phyloP scores from a whole-genome alignment of 1,284 basidiomycete genomes.

The Malassezia slooffiae region DNA sequence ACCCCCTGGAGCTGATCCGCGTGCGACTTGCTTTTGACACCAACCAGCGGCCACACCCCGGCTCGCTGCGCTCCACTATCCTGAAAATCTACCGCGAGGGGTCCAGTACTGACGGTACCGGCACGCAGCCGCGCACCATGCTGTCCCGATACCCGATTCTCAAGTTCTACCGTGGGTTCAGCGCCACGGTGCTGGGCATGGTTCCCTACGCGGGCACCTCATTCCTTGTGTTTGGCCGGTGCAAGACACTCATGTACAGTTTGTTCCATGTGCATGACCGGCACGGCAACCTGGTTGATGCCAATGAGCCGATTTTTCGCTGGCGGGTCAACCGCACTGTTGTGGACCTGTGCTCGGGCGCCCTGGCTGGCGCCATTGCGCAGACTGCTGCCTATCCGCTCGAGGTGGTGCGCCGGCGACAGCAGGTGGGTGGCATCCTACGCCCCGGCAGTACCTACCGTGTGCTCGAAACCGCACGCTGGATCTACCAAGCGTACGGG shows the following conservation, averaged over 20 bases:
- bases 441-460: constrained; percentile 36
- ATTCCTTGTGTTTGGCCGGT: constrained; percentile 56
- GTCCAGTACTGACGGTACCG: constrained; percentile 51
- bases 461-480: constrained; percentile 39
- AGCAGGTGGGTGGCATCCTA: constrained; percentile 73
- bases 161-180: constrained; percentile 91
- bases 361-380: constrained; percentile 73
- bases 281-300: neutral
- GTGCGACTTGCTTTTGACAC: constrained; percentile 90
- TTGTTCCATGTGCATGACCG: constrained; percentile 25
- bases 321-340: constrained; percentile 37
- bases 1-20: constrained; percentile 86
- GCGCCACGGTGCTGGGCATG: constrained; percentile 53
- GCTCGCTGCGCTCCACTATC: constrained; percentile 29
- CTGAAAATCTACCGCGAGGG: constrained; percentile 41
- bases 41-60: constrained; percentile 46
- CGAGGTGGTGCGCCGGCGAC: constrained; percentile 80
- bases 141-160: constrained; percentile 48
- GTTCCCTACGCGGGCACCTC: constrained; percentile 93
- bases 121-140: constrained; percentile 18
- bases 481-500: constrained; percentile 62
- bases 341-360: constrained; percentile 65
- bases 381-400: constrained; percentile 94
- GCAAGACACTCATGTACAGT: constrained; percentile 33
- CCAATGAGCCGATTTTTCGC: neutral